Conservation (phyloP, 179 eudicot species). For the Dionaea muscipula region DNA sequence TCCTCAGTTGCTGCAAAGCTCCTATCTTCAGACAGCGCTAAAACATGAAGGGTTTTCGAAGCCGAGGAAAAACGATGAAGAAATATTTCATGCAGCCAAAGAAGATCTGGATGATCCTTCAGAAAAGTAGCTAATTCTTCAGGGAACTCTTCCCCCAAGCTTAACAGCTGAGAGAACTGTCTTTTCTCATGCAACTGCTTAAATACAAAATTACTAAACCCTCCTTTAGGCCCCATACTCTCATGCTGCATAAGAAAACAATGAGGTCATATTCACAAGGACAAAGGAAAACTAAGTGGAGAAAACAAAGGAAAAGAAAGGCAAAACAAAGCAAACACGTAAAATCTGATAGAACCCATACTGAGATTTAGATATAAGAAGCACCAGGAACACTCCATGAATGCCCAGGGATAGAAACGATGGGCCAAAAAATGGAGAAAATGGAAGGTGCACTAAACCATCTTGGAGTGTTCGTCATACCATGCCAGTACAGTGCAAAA, state of each 20-base stretch:
- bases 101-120: conserved; percentile 60
- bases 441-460: too few species aligned
- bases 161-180: conserved; percentile 60
- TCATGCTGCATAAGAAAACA: conserved; percentile 40
- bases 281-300: not conserved
- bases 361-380: too few species aligned
- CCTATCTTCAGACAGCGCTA: conserved; percentile 61
- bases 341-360: too few species aligned
- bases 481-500: too few species aligned
- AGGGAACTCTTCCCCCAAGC: conserved; percentile 89
- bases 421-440: too few species aligned
- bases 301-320: not conserved
- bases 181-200: conserved; percentile 51
- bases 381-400: too few species aligned
- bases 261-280: not conserved
- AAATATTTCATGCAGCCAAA: conserved; percentile 79
- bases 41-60: conserved; percentile 67
- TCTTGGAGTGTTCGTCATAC: too few species aligned
- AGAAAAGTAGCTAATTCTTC: conserved; percentile 60
- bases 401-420: too few species aligned
- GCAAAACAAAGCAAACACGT: too few species aligned
- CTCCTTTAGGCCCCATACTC: conserved; percentile 91
- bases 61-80: conserved; percentile 61
- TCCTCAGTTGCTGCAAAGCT: conserved; percentile 22
- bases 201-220: conserved; percentile 79